A percentile compares a stretch with the other conserved stretches of the same genome.
These are phyloP conservation scores for Solanum hybrid DNA, from an alignment of 305 asterid genomes.

Conservation along the genomic window DNA sequence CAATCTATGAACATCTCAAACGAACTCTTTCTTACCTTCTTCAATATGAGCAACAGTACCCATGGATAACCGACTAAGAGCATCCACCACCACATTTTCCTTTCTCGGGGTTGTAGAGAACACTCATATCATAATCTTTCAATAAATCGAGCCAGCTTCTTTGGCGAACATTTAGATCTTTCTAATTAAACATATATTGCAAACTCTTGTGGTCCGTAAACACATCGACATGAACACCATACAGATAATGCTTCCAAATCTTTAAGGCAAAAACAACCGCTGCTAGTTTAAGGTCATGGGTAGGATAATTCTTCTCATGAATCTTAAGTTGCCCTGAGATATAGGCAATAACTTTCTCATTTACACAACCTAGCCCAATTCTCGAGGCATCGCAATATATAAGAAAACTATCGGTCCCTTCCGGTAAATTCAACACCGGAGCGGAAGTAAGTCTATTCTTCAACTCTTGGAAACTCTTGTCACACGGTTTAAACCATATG, in stretches of 20 bases:
- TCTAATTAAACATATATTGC: not conserved
- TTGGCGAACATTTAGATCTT: not conserved
- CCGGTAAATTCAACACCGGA: not conserved
- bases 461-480: too few relatives aligned
- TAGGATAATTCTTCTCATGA: not conserved
- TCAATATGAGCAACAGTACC: too few relatives aligned
- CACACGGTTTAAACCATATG: too few relatives aligned
- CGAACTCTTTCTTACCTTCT: too few relatives aligned
- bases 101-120: not conserved
- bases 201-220: not conserved
- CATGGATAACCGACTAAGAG: not conserved
- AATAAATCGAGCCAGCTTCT: not conserved
- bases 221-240: not conserved
- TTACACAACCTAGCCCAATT: not conserved
- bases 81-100: not conserved
- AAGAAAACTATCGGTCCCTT: not conserved
- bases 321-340: not conserved
- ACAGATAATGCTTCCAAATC: not conserved
- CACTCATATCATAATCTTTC: not conserved
- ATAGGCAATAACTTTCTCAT: too few relatives aligned
- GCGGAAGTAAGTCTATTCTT: too few relatives aligned
- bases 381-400: not conserved
- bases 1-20: too few relatives aligned
- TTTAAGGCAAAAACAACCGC: not conserved
- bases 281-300: not conserved